Percentiles rank a stretch among this genome's conserved stretches.
Evolutionary conservation across 257 asterid species (phyloP).

Genomic region (Nicotiana attenuata): DNA sequence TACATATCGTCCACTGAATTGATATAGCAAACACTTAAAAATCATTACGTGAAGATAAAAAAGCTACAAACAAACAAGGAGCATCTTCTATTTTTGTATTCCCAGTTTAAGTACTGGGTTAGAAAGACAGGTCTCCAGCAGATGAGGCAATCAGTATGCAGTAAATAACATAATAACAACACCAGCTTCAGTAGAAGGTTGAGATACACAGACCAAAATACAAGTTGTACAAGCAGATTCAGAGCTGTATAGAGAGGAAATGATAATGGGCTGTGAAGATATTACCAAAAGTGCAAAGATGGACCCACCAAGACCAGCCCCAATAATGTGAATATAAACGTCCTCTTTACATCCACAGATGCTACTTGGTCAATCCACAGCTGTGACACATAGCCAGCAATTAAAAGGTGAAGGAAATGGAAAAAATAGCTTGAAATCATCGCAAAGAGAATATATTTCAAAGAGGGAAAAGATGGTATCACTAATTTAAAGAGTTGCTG

Average conservation of each 20-base stretch:
- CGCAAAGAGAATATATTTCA: not conserved
- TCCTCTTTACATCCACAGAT: conserved; percentile 70
- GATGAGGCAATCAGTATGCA: not conserved
- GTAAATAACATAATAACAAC: not conserved
- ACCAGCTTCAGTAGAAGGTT: not conserved
- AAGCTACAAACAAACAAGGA: not conserved
- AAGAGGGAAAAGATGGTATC: not conserved
- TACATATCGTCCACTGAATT: not conserved
- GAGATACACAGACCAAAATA: not conserved
- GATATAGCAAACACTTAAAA: not conserved
- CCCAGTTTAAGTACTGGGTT: not conserved
- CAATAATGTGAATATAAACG: conserved; percentile 61
- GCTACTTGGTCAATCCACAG: conserved; percentile 57
- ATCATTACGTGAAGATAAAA: not conserved
- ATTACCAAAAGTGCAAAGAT: conserved; percentile 86
- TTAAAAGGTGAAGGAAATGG: not conserved
- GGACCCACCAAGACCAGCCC: conserved; percentile 97
- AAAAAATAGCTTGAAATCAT: not conserved
- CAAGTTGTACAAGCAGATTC: not conserved
- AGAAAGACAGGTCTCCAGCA: not conserved
- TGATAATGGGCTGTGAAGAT: not conserved
- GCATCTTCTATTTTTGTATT: not conserved
- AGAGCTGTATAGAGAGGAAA: not conserved
- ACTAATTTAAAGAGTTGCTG: not conserved
- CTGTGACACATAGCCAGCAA: conserved; percentile 35